Evolutionary conservation across 1,139 yeast species (phyloP).

Genomic region (Zygoascus meyerae): DNA sequence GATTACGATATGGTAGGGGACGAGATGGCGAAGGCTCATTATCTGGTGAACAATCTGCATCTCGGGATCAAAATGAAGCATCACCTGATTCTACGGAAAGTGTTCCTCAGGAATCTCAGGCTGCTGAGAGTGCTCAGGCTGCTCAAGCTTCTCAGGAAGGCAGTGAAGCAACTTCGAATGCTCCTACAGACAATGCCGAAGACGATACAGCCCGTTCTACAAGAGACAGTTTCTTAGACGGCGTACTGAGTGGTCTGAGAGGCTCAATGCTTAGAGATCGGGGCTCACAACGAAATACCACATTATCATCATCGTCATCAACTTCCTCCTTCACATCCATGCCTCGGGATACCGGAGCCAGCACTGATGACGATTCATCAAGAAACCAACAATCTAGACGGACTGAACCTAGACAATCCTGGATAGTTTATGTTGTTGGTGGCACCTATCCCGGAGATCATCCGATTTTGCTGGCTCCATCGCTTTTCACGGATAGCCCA

Average conservation of each 20-base stretch:
- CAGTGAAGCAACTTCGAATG: too few relatives aligned
- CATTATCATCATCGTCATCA: background rate
- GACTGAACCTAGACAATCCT: constrained; percentile 33
- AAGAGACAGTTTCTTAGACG: too few relatives aligned
- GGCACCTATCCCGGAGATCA: constrained; percentile 44
- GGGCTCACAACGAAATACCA: background rate
- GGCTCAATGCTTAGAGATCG: too few relatives aligned
- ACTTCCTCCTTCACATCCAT: background rate
- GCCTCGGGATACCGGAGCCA: background rate
- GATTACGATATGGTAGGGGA: constrained; percentile 1
- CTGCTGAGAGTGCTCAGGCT: too few relatives aligned
- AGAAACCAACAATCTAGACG: background rate
- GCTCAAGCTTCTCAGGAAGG: too few relatives aligned
- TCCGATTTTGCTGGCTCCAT: constrained; percentile 44
- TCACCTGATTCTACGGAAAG: too few relatives aligned
- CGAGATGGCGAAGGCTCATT: too few relatives aligned
- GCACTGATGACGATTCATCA: background rate
- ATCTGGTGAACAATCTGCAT: background rate
- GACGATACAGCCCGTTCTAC: too few relatives aligned
- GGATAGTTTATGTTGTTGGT: constrained; percentile 49
- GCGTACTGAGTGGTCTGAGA: too few relatives aligned
- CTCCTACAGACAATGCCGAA: too few relatives aligned
- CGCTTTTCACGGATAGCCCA: constrained; percentile 44
- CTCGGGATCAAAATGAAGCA: background rate
- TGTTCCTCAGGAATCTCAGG: too few relatives aligned